Percentiles rank a stretch among this genome's conserved stretches.
Evolutionary conservation across 2,329 filamentous ascomycete genomes (phyloP).

Genomic region (Metarhizium sp.): DNA sequence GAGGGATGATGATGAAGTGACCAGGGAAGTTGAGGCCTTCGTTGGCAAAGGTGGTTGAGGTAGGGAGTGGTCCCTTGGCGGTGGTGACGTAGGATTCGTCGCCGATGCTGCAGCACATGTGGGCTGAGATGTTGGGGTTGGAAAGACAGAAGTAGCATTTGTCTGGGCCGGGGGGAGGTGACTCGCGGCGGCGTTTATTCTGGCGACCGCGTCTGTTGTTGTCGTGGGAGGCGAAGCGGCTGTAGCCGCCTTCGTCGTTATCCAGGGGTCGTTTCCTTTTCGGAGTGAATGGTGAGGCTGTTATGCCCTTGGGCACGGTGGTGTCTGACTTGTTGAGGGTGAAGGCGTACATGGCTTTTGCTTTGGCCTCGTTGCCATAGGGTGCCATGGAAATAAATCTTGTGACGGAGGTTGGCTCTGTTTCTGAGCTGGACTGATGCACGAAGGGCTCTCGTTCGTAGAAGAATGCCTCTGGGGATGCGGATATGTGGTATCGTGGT

Average conservation of each 20-base stretch:
- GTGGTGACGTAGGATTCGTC: slow-evolving; percentile 83
- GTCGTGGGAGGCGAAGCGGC: slow-evolving; percentile 42
- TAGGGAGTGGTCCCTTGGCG: slow-evolving; percentile 81
- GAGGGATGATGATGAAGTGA: slow-evolving; percentile 85
- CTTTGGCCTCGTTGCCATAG: slow-evolving; percentile 65
- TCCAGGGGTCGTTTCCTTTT: slow-evolving; percentile 47
- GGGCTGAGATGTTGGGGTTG: slow-evolving; percentile 71
- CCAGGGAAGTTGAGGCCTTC: slow-evolving; percentile 65
- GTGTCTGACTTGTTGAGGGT: slow-evolving; percentile 57
- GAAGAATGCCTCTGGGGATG: slow-evolving; percentile 55
- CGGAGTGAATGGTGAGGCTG: slow-evolving; percentile 60
- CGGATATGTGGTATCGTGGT: slow-evolving; percentile 84
- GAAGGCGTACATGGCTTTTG: slow-evolving; percentile 76
- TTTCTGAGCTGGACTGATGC: slow-evolving; percentile 42
- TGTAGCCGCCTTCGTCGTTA: slow-evolving; percentile 36
- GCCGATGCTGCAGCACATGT: slow-evolving; percentile 85
- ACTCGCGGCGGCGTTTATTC: slow-evolving; percentile 34
- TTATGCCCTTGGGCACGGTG: slow-evolving; percentile 60
- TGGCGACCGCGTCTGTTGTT: slow-evolving; percentile 33
- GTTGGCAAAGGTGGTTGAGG: slow-evolving; percentile 53
- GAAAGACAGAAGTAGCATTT: slow-evolving; percentile 94
- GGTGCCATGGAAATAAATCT: slow-evolving; percentile 85
- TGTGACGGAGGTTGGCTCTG: slow-evolving; percentile 54
- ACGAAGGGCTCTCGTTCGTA: slow-evolving; percentile 93
- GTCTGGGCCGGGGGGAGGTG: slow-evolving; percentile 59